A percentile compares a stretch with the other conserved stretches of the same genome.
phyloP scores from a whole-genome alignment of 495 filamentous ascomycete genomes.

The Penicillium bialowiezense region DNA sequence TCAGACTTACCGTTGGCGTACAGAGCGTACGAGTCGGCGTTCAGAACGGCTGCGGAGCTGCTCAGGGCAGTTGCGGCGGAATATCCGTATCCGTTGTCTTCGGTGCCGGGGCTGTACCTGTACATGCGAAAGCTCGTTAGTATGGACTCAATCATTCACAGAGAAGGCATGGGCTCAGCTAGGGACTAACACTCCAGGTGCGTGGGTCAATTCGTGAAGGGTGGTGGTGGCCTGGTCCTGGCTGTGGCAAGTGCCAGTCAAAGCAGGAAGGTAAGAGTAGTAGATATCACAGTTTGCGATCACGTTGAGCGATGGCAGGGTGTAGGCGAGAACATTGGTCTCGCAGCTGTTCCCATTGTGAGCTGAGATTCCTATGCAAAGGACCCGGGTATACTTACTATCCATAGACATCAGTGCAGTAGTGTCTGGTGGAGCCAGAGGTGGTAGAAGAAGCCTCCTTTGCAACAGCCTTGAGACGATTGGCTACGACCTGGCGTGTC shows the following conservation, averaged over 20 bases:
- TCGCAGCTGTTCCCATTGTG: constrained; percentile 28
- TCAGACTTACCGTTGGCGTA: constrained; percentile 53
- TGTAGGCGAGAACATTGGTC: constrained; percentile 55
- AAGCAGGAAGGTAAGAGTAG: constrained; percentile 46
- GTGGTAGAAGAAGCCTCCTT: constrained; percentile 45
- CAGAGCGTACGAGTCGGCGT: constrained; percentile 62
- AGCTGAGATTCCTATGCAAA: neutral
- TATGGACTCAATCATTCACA: neutral
- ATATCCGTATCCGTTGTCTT: constrained; percentile 61
- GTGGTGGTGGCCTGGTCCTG: constrained; percentile 61
- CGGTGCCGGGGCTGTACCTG: constrained; percentile 48
- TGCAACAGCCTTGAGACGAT: constrained; percentile 49
- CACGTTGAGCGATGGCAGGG: constrained; percentile 46
- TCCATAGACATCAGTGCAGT: constrained; percentile 50
- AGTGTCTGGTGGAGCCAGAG: constrained; percentile 43
- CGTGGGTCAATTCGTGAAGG: constrained; percentile 63
- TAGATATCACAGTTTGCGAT: constrained; percentile 58
- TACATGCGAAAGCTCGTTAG: neutral
- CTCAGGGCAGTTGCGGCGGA: constrained; percentile 40
- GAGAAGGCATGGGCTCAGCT: neutral
- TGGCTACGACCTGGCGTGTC: constrained; percentile 47
- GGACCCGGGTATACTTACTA: constrained; percentile 16
- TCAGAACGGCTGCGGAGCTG: constrained; percentile 46
- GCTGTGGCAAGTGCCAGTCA: constrained; percentile 47
- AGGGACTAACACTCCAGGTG: constrained; percentile 39